Base-by-base conservation (phyloP, 352 stramenopile species). In the Phytophthora europaea region DNA sequence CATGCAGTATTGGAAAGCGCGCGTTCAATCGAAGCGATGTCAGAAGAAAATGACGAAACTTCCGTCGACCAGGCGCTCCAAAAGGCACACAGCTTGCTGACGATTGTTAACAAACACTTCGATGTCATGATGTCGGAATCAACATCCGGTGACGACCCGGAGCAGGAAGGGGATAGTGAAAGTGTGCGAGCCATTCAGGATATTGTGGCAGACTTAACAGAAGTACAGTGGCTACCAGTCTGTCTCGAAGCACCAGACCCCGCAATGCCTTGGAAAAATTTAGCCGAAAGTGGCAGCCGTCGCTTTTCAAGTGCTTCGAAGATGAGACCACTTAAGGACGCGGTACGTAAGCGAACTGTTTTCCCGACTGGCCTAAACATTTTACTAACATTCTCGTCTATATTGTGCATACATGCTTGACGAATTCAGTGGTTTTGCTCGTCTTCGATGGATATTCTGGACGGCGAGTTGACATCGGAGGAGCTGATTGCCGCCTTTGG, bases 41-140 rank as follows among this genome's bases (percentile, higher is more conserved):
- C 82, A 56, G 53, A 53, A 28, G 71, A 79, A 64, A 55, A 66
- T 6, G 64, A 56, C 15, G 50, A 38, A 6, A 64, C 28, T 31
- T 65, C 74, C 20, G 34, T 53, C 13, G 70, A 78, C 10, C 59
- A 63, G 7, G 82, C 82, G 20, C 82, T 70, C 56, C 54, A 52
- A 5, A 91, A 91, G 52, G 79, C 87, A 1, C 57, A 77, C 26
- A 93, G 81, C 50, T 71, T 95, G 57, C 50, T 95, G 38, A 81
- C 73, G 43, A 80, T 95, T 31, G 84, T 91, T n/a, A 95, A 94
- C 66, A 86, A 83, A 28, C 84, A 91, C 52, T 94, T 95, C 61
- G 88, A 95, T 68, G 64, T 73, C 10, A 90, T 95, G 82, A 75
- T 80, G 40, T 38, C 26, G 4, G 47, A 67, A 36, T 48, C 60